phyloP scores from a whole-genome alignment of 2,329 filamentous ascomycete species.

The Penicillium glabrum region DNA sequence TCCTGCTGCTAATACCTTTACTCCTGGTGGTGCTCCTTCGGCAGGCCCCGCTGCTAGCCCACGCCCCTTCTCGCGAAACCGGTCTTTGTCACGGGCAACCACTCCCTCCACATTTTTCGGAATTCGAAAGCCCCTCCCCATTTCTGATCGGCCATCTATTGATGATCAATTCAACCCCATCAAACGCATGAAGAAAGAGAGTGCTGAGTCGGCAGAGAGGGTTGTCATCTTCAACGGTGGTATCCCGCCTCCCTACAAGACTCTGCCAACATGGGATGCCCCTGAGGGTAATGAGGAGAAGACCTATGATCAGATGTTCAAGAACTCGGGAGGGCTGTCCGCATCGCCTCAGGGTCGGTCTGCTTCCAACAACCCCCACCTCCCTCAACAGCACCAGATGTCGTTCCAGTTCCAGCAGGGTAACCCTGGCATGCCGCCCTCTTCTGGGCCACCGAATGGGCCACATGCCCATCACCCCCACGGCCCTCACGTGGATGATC shows the following conservation, averaged over 20 bases:
- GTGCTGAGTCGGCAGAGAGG: constrained; percentile 51
- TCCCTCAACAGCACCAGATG: constrained; percentile 80
- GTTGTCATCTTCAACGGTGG: constrained; percentile 76
- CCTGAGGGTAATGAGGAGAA: constrained; percentile 70
- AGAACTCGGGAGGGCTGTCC: constrained; percentile 60
- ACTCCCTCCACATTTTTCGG: constrained; percentile 61
- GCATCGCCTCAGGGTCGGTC: constrained; percentile 69
- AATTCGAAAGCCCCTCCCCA: constrained; percentile 68
- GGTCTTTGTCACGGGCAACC: constrained; percentile 46
- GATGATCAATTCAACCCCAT: constrained; percentile 61
- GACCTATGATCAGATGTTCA: constrained; percentile 78
- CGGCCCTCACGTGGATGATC: constrained; percentile 71
- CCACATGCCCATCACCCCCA: constrained; percentile 77
- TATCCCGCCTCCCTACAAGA: constrained; percentile 82
- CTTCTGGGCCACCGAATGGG: constrained; percentile 72
- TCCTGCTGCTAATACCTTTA: constrained; percentile 77
- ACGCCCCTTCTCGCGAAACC: constrained; percentile 57
- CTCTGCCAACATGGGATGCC: constrained; percentile 79
- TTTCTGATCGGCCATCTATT: constrained; percentile 55
- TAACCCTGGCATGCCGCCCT: constrained; percentile 64
- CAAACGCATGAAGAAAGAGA: constrained; percentile 69
- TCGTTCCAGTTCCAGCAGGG: constrained; percentile 79
- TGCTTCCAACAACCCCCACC: constrained; percentile 60
- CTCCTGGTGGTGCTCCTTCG: constrained; percentile 63
- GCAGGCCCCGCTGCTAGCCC: constrained; percentile 68